These are phyloP conservation scores for Calonectria pseudoreteaudii DNA, from an alignment of 2,329 filamentous ascomycete species.

Conservation along the genomic window DNA sequence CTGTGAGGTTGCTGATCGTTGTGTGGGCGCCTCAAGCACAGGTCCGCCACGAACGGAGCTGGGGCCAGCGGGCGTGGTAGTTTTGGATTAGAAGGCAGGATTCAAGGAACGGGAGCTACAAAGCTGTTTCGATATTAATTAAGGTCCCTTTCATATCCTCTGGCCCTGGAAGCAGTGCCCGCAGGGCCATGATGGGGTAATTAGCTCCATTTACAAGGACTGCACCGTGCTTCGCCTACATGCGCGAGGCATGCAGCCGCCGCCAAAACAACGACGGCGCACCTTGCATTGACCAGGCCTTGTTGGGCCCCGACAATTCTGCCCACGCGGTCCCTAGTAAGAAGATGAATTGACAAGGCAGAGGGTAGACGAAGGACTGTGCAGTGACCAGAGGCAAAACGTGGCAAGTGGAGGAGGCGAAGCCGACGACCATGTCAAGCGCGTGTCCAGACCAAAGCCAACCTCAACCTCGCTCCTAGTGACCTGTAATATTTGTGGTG, in stretches of 20 bases:
- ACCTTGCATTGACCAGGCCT: constrained; percentile 7
- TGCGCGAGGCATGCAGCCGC: constrained; percentile 12
- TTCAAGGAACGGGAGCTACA: background rate
- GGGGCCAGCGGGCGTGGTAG: background rate
- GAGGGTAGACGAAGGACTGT: background rate
- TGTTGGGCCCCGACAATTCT: background rate
- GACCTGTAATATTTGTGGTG: background rate
- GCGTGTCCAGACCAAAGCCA: background rate
- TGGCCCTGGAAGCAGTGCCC: background rate
- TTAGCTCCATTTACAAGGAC: constrained; percentile 4
- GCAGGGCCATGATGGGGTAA: background rate
- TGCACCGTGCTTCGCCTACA: constrained; percentile 16
- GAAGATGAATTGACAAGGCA: background rate
- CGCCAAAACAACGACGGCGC: constrained; percentile 1
- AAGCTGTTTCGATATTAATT: background rate
- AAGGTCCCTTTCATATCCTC: background rate
- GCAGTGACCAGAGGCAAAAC: constrained; percentile 16
- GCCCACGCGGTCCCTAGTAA: background rate
- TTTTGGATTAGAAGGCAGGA: constrained; percentile 3
- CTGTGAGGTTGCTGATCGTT: constrained; percentile 28
- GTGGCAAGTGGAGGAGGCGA: constrained; percentile 24
- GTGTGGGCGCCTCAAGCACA: constrained; percentile 20
- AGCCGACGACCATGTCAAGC: background rate
- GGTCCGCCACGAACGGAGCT: background rate
- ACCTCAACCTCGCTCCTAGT: background rate